Conservation (phyloP, 2,329 filamentous ascomycete genomes). For the Colletotrichum truncatum region DNA sequence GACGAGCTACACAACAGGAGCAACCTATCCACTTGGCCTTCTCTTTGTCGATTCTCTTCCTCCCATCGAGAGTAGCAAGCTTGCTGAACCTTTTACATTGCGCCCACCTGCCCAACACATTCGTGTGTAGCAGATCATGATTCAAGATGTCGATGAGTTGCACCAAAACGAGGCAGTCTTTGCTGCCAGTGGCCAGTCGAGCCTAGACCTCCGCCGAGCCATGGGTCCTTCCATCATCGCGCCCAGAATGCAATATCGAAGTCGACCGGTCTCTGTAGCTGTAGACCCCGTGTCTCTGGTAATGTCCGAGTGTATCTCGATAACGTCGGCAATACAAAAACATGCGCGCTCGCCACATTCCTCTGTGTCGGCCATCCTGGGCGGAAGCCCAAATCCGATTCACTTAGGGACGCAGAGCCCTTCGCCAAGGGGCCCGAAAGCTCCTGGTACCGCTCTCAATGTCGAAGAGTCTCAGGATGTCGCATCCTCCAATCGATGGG, state of each 20-base stretch:
- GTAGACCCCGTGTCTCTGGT: slow-evolving; percentile 92
- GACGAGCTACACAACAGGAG: neutral
- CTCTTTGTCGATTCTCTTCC: neutral
- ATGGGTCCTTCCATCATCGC: slow-evolving; percentile 33
- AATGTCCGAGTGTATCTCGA: slow-evolving; percentile 98
- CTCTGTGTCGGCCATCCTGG: slow-evolving; percentile 94
- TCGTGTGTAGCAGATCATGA: slow-evolving; percentile 19
- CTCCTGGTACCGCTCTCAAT: slow-evolving; percentile 43
- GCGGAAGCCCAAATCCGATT: slow-evolving; percentile 72
- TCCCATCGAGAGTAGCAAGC: neutral
- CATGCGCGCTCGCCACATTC: slow-evolving; percentile 96
- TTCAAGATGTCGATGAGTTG: slow-evolving; percentile 15
- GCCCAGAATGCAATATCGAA: slow-evolving; percentile 66
- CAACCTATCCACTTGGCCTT: neutral
- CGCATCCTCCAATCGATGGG: slow-evolving; percentile 85
- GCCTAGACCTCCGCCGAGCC: slow-evolving; percentile 33
- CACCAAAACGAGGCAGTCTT: slow-evolving; percentile 15
- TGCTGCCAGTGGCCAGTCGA: slow-evolving; percentile 3
- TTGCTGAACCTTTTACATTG: neutral
- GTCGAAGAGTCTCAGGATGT: slow-evolving; percentile 60
- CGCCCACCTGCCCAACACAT: neutral
- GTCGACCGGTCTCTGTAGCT: slow-evolving; percentile 77
- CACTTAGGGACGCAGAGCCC: slow-evolving; percentile 60
- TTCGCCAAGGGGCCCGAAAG: slow-evolving; percentile 51
- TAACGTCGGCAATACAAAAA: slow-evolving; percentile 98